Evolutionary conservation across 2,329 filamentous ascomycete genomes (phyloP).

Genomic region (Tolypocladium inflatum): DNA sequence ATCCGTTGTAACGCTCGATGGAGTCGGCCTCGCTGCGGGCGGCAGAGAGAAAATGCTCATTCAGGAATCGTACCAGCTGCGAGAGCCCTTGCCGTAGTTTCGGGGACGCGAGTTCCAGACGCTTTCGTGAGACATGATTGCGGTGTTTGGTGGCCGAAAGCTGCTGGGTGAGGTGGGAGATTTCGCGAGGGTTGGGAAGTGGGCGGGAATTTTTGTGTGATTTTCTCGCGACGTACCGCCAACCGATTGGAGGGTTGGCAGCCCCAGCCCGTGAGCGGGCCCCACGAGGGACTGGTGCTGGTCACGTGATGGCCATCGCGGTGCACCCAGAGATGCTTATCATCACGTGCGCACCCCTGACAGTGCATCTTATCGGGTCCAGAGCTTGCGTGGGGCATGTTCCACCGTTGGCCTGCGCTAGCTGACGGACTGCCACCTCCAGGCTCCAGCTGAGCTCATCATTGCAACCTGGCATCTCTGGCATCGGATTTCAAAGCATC

Average conservation of each 20-base stretch:
- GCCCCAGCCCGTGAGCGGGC: conserved; percentile 20
- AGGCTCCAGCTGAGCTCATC: conserved; percentile 3
- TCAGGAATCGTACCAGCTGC: conserved; percentile 64
- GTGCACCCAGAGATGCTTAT: conserved; percentile 7
- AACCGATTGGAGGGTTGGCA: conserved; percentile 27
- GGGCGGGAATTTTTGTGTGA: conserved; percentile 31
- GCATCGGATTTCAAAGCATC: neutral
- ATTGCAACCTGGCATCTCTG: conserved; percentile 21
- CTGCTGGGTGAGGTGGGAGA: conserved; percentile 17
- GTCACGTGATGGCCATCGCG: neutral
- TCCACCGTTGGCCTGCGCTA: neutral
- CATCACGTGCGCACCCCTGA: conserved; percentile 9
- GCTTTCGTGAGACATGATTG: conserved; percentile 70
- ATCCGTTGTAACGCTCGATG: neutral
- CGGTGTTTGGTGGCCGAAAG: conserved; percentile 21
- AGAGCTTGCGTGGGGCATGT: conserved; percentile 1
- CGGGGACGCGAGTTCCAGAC: conserved; percentile 99
- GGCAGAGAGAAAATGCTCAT: neutral
- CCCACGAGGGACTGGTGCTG: neutral
- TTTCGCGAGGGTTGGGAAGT: conserved; percentile 22
- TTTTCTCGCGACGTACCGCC: conserved; percentile 18
- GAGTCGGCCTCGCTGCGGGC: neutral
- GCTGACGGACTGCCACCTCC: neutral
- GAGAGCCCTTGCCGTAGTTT: conserved; percentile 93
- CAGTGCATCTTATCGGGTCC: neutral